A percentile compares a stretch with the other conserved stretches of the same genome.
Conservation (phyloP, 257 asterid species). For the Plantago major region DNA sequence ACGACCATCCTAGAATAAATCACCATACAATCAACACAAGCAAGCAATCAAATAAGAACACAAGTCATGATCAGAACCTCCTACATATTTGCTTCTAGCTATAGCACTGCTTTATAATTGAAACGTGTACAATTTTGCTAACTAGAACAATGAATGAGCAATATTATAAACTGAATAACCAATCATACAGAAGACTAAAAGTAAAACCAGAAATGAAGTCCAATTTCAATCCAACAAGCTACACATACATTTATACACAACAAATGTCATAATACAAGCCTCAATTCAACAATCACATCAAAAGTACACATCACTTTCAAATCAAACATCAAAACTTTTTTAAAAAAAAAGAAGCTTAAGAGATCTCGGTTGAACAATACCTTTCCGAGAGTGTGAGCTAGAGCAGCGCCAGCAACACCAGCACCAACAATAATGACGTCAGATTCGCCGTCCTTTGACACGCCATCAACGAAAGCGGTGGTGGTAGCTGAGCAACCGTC, state of each 20-base stretch:
- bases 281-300: too few species aligned
- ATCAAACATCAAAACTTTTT: background rate
- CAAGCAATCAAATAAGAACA: background rate
- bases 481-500: constrained; percentile 26
- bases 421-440: constrained; percentile 60
- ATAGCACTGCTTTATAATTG: too few species aligned
- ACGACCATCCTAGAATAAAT: constrained; percentile 67
- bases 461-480: constrained; percentile 42
- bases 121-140: too few species aligned
- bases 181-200: background rate
- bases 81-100: too few species aligned
- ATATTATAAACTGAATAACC: too few species aligned
- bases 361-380: constrained; percentile 19
- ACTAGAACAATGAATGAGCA: too few species aligned
- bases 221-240: too few species aligned
- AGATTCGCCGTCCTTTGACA: constrained; percentile 31
- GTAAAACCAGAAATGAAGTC: background rate
- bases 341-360: background rate
- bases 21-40: background rate
- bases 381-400: constrained; percentile 75
- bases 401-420: constrained; percentile 74
- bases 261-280: too few species aligned
- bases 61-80: background rate
- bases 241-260: too few species aligned
- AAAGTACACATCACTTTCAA: background rate